Evolutionary conservation across 1,139 yeast genomes (phyloP), one percentile per base, ranked within the genome.

Genomic region (Yamadazyma pseudoaaseri): DNA sequence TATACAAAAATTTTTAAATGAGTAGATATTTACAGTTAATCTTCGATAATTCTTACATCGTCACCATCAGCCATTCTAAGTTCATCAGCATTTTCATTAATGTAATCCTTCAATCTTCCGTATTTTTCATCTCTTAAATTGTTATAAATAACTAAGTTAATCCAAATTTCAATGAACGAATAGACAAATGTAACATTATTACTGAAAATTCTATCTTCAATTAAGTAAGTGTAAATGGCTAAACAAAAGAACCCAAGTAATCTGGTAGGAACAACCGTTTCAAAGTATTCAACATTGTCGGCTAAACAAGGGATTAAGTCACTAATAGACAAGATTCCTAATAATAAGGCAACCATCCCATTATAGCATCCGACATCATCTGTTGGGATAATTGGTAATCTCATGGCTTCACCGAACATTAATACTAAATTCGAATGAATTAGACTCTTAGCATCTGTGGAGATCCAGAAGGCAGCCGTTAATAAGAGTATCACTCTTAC

Each of bases 131-230:
- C 90, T 46, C 81, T 73, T 44, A 84, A 62, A 31, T 81, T 72
- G 51, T 73, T 76, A 54, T 69, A 82, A 30, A 81, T 70, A 47
- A 82, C 61, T 42, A 81, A 79, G 47, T 81, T 80, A 49, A 79
- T 62, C 90, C 90, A 83, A 20, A 82, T 69, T 52, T 84, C 94
- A 43, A 76, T 53, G 47, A 82, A 81, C n/a, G 78, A 56, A 51
- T 74, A 82, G 2, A 75, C 65, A 43, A 82, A 79, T 3, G 81
- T 73, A 30, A 79, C 64, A 50, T 79, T 80, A 56, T 81, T 82
- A 48, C 82, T 78, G 15, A 81, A 35, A 23, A 62, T 58, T 11
- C 70, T 55, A 35, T 68, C 65, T 14, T 62, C 62, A 16, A 61
- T 61, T 26, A 68, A 40, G 53, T 70, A 73, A 25, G 70, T 44